Percentiles rank a stretch among this genome's conserved stretches.
Conservation (phyloP, 106 monocot species). For the Dendrobium officinale region DNA sequence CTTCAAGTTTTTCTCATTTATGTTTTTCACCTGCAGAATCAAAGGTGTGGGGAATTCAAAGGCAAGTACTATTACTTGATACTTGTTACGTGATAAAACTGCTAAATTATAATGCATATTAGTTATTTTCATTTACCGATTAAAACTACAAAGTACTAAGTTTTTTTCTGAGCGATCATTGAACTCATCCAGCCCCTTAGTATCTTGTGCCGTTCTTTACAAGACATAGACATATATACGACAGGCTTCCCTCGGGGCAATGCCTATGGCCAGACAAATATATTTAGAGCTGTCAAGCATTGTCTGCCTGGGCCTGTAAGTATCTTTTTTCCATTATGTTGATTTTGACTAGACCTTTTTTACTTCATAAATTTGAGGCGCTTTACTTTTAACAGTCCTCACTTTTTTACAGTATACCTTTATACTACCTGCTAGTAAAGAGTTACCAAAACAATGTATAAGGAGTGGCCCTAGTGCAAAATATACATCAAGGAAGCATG, state of each 20-base stretch:
- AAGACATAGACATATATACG: constrained; percentile 84
- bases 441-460: constrained; percentile 84
- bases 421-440: constrained; percentile 84
- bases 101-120: background rate
- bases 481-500: constrained; percentile 59
- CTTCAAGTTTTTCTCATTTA: background rate
- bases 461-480: constrained; percentile 53
- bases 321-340: background rate
- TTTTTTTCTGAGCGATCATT: constrained; percentile 1
- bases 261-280: constrained; percentile 76
- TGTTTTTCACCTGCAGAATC: constrained; percentile 46
- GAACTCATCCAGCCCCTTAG: constrained; percentile 75
- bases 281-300: constrained; percentile 81
- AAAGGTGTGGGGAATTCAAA: constrained; percentile 79
- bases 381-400: background rate
- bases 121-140: background rate
- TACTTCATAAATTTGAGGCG: background rate
- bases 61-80: constrained; percentile 33
- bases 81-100: background rate
- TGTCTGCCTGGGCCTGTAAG: constrained; percentile 94
- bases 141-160: background rate
- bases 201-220: constrained; percentile 73
- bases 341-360: background rate
- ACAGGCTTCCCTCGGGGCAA: constrained; percentile 86
- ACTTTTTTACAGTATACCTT: constrained; percentile 81